These are phyloP conservation scores for Yarrowia bubula DNA, from an alignment of 805 yeast species.

Conservation along the genomic window DNA sequence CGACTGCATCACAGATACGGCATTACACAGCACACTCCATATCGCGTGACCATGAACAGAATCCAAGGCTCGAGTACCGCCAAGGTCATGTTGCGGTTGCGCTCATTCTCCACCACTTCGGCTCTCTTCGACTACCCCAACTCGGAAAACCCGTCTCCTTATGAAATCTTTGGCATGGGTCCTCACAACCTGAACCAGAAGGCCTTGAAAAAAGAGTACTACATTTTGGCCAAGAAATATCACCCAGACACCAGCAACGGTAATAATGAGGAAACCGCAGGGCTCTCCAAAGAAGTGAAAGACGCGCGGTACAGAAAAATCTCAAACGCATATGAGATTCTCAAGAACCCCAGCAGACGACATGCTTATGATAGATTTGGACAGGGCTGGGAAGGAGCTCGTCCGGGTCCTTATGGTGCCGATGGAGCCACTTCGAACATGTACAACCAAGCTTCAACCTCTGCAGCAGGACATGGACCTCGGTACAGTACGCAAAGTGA, in stretches of 20 bases:
- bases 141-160: neutral
- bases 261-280: neutral
- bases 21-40: neutral
- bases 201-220: slow-evolving; percentile 8
- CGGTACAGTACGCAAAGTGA: neutral
- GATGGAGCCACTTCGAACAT: slow-evolving; percentile 5
- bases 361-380: slow-evolving; percentile 22
- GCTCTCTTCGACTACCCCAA: neutral
- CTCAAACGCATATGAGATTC: slow-evolving; percentile 22
- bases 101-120: neutral
- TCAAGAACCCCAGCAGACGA: slow-evolving; percentile 23
- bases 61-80: neutral
- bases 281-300: neutral
- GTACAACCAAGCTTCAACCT: neutral
- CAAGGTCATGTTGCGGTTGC: no score
- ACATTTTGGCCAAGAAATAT: slow-evolving; percentile 16
- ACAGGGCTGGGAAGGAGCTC: slow-evolving; percentile 23
- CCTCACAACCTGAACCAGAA: slow-evolving; percentile 22
- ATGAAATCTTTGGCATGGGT: slow-evolving; percentile 24
- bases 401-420: neutral
- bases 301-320: slow-evolving; percentile 5
- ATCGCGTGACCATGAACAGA: slow-evolving; percentile 1
- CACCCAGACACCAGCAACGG: slow-evolving; percentile 23
- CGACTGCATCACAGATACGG: neutral
- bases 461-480: neutral